A percentile compares a stretch with the other conserved stretches of the same genome.
Evolutionary conservation across 352 stramenopile genomes (phyloP).

Genomic region (Pythium pectinolyticum): DNA sequence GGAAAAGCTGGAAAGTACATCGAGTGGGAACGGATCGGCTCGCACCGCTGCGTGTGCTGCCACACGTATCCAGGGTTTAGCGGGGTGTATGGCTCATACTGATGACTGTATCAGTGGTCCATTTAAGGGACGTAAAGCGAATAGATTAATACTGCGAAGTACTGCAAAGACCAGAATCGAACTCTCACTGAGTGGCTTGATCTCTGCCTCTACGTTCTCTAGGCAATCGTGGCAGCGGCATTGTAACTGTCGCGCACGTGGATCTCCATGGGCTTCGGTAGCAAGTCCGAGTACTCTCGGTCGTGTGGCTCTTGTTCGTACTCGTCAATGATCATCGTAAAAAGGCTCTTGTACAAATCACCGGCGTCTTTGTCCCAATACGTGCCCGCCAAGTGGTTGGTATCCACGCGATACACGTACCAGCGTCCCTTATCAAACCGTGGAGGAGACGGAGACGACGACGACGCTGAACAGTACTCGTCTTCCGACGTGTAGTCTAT

Average conservation of each 20-base stretch:
- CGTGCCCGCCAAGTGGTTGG: slow-evolving; percentile 73
- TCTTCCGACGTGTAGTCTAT: slow-evolving; percentile 29
- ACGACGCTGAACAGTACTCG: not conserved
- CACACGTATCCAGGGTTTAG: too few species aligned
- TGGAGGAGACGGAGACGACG: not conserved
- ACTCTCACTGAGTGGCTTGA: too few species aligned
- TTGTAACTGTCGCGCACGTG: not conserved
- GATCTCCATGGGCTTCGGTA: not conserved
- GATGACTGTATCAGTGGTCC: too few species aligned
- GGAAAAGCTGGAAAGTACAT: too few species aligned
- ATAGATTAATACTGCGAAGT: too few species aligned
- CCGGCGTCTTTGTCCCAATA: slow-evolving; percentile 64
- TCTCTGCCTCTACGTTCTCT: too few species aligned
- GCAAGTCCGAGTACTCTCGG: not conserved
- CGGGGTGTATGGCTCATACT: too few species aligned
- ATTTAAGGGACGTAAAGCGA: too few species aligned
- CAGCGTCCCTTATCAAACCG: slow-evolving; percentile 62
- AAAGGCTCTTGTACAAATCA: slow-evolving; percentile 70
- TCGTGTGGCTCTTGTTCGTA: slow-evolving; percentile 44
- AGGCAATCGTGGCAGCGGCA: not conserved
- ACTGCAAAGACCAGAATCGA: too few species aligned
- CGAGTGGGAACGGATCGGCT: too few species aligned
- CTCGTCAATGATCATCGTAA: slow-evolving; percentile 60
- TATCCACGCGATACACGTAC: slow-evolving; percentile 80
- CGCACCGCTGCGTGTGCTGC: too few species aligned